Evolutionary conservation across 2,329 filamentous ascomycete genomes (phyloP).

Genomic region (Beauveria rudraprayagi): DNA sequence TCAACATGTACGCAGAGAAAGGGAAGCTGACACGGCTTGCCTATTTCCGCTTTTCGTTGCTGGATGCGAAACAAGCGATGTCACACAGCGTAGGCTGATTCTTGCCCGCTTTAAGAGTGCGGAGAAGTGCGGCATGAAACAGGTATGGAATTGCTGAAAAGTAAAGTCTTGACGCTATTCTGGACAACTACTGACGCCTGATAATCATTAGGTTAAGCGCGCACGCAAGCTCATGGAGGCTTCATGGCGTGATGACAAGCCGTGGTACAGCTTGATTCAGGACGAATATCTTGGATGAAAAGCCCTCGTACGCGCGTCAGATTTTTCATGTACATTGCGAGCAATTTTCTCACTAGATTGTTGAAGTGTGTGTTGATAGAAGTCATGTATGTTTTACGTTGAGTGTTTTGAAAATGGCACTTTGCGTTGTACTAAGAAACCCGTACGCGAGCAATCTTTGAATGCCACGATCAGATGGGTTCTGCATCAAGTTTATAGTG

Average conservation of each 20-base stretch:
- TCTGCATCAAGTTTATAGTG: background rate
- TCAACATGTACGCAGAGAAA: conserved; percentile 53
- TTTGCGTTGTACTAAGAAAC: background rate
- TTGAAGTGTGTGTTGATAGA: conserved; percentile 6
- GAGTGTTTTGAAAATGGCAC: conserved; percentile 2
- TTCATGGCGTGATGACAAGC: conserved; percentile 58
- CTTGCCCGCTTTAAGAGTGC: conserved; percentile 58
- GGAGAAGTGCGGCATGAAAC: conserved; percentile 68
- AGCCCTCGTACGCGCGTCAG: background rate
- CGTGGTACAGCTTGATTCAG: conserved; percentile 60
- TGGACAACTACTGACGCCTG: background rate
- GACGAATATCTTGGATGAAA: conserved; percentile 60
- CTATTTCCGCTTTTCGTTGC: conserved; percentile 79
- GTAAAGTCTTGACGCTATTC: no score
- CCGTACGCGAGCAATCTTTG: background rate
- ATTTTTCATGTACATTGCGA: background rate
- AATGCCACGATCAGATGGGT: background rate
- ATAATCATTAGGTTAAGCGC: conserved; percentile 38
- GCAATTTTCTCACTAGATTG: background rate
- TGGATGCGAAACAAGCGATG: conserved; percentile 61
- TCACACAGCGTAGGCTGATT: conserved; percentile 49
- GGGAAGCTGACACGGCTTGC: conserved; percentile 65
- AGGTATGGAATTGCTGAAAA: conserved; percentile 41
- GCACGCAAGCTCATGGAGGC: conserved; percentile 59
- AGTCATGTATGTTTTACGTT: background rate